These are phyloP conservation scores for Phytophthora foliorum DNA, from an alignment of 352 stramenopile genomes.

Conservation along the genomic window DNA sequence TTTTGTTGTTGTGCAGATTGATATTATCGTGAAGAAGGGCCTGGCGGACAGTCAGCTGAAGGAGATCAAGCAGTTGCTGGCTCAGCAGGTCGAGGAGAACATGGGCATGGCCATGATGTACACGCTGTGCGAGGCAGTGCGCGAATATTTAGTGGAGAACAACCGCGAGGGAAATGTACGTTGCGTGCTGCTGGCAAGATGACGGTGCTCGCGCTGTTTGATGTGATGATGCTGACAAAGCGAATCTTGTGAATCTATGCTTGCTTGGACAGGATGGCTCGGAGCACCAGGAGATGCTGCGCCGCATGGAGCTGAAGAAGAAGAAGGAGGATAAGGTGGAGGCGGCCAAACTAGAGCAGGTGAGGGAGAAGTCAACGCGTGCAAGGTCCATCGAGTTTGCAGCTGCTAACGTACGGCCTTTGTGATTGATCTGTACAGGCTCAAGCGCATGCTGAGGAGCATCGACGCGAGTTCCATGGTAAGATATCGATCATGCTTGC, in stretches of 20 bases:
- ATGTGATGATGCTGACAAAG: neutral
- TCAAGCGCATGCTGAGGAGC: constrained; percentile 38
- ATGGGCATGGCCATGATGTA: constrained; percentile 92
- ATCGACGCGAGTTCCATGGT: constrained; percentile 47
- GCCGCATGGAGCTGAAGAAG: constrained; percentile 81
- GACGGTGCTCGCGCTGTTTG: neutral
- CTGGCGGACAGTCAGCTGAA: constrained; percentile 83
- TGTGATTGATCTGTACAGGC: constrained; percentile 28
- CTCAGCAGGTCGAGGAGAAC: constrained; percentile 79
- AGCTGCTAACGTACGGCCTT: constrained; percentile 20
- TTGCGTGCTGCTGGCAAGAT: constrained; percentile 3
- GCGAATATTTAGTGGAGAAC: constrained; percentile 91
- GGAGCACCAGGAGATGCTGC: constrained; percentile 92
- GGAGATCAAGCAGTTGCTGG: constrained; percentile 75
- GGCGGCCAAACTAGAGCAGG: constrained; percentile 56
- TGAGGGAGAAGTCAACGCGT: constrained; percentile 18
- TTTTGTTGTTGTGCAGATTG: constrained; percentile 48
- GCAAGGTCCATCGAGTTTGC: neutral
- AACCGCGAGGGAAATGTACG: constrained; percentile 86
- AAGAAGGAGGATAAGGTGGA: constrained; percentile 83
- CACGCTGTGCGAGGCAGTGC: constrained; percentile 82
- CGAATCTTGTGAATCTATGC: constrained; percentile 18
- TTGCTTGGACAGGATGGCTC: constrained; percentile 69
- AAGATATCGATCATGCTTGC: neutral
- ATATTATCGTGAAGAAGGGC: constrained; percentile 82